A percentile compares a stretch with the other conserved stretches of the same genome.
Conservation (phyloP, 768 basidiomycete species). For the Agrocybe pediades region DNA sequence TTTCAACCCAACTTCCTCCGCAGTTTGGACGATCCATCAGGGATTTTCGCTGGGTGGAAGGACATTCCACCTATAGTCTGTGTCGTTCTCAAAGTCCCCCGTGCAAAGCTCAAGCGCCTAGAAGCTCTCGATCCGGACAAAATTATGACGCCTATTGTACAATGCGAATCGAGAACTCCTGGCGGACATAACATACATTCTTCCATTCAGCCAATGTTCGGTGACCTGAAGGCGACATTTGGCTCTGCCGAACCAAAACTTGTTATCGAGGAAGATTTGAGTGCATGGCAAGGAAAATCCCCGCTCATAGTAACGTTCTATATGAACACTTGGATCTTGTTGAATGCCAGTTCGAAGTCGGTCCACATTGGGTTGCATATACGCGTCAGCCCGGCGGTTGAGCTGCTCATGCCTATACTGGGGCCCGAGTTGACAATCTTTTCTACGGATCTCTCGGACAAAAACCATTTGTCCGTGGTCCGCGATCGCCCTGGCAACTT, state of each 20-base stretch:
- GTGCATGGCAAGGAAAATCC: constrained; percentile 33
- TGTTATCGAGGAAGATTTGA: constrained; percentile 30
- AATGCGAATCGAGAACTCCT: constrained; percentile 30
- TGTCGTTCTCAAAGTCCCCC: constrained; percentile 37
- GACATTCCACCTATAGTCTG: constrained; percentile 38
- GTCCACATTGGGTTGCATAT: constrained; percentile 29
- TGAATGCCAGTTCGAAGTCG: constrained; percentile 21
- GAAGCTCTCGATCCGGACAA: constrained; percentile 20
- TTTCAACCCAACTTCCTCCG: constrained; percentile 12
- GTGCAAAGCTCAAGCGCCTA: constrained; percentile 26
- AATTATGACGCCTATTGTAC: constrained; percentile 31
- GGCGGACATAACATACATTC: constrained; percentile 33
- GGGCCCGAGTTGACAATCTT: constrained; percentile 28
- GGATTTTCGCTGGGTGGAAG: constrained; percentile 33
- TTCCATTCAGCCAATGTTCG: constrained; percentile 34
- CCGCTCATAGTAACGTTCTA: constrained; percentile 37
- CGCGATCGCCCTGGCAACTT: constrained; percentile 27
- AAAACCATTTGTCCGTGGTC: constrained; percentile 29
- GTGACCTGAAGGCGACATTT: constrained; percentile 17
- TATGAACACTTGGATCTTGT: constrained; percentile 29
- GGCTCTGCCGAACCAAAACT: constrained; percentile 11
- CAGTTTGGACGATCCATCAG: constrained; percentile 7
- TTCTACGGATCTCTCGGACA: constrained; percentile 27
- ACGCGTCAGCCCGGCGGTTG: constrained; percentile 20
- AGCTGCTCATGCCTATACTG: constrained; percentile 22